Percentiles rank a stretch among this genome's conserved stretches.
phyloP scores from a whole-genome alignment of 192 early-diverging fungal genomes.

The Backusella luteola region DNA sequence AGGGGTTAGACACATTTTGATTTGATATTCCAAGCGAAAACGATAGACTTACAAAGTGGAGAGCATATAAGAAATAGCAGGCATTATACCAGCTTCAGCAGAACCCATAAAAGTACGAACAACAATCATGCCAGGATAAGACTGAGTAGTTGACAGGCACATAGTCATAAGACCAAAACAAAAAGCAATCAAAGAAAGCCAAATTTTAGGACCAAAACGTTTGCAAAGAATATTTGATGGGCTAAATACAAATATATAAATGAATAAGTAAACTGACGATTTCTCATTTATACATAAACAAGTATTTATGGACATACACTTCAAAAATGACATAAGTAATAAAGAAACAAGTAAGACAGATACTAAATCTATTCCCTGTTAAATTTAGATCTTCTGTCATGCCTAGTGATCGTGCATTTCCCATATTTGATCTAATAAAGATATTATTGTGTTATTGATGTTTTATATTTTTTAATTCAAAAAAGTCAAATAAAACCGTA shows the following conservation, averaged over 20 bases:
- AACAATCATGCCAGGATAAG: neutral
- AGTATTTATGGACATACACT: neutral
- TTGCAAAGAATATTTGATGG: constrained; percentile 13
- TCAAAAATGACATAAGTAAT: constrained; percentile 15
- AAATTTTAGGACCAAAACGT: constrained; percentile 7
- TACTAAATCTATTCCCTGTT: constrained; percentile 9
- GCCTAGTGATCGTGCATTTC: constrained; percentile 4
- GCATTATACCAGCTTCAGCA: constrained; percentile 17
- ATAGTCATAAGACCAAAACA: constrained; percentile 10
- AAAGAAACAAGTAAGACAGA: constrained; percentile 9
- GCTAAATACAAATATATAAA: neutral
- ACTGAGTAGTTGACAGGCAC: neutral
- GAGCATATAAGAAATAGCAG: constrained; percentile 12
- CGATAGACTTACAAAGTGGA: constrained; percentile 6
- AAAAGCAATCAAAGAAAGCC: constrained; percentile 9
- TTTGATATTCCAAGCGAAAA: neutral
- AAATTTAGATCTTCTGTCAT: constrained; percentile 8
- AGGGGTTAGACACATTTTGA: neutral
- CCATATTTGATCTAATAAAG: constrained; percentile 14
- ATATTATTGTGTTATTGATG: neutral
- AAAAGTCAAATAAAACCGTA: neutral
- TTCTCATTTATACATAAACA: neutral
- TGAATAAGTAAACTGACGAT: neutral
- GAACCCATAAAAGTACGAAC: constrained; percentile 8
- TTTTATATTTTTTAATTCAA: neutral